A percentile compares a stretch with the other conserved stretches of the same genome.
phyloP scores from a whole-genome alignment of 176 grass and related monocot genomes.

The Oryza glaberrima region DNA sequence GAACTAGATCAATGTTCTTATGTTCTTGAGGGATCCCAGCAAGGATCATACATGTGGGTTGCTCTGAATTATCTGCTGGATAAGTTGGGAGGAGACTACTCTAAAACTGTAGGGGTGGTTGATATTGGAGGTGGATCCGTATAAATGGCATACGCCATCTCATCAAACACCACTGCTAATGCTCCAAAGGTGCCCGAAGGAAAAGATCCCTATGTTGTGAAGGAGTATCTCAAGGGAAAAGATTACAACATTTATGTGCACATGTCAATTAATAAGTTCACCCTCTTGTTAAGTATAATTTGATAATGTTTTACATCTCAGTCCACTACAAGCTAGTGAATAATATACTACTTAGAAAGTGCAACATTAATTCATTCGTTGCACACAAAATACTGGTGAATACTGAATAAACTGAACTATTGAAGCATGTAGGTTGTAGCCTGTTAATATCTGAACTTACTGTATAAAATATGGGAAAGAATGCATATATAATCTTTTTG shows the following conservation, averaged over 20 bases:
- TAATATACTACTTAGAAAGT: too few species aligned
- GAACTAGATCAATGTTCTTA: slow-evolving; percentile 49
- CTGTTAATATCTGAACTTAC: too few species aligned
- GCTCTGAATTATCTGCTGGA: slow-evolving; percentile 63
- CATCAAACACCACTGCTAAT: slow-evolving; percentile 33
- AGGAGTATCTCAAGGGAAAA: slow-evolving; percentile 46
- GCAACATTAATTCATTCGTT: too few species aligned
- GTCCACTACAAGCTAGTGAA: too few species aligned
- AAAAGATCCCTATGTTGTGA: slow-evolving; percentile 45
- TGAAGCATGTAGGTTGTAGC: too few species aligned
- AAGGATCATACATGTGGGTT: slow-evolving; percentile 72
- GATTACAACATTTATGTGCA: slow-evolving; percentile 57
- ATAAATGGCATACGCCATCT: slow-evolving; percentile 62
- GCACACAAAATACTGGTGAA: too few species aligned
- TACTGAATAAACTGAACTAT: too few species aligned
- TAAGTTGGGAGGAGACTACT: slow-evolving; percentile 56
- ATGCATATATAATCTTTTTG: background rate
- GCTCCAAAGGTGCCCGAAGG: slow-evolving; percentile 37
- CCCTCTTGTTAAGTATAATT: too few species aligned
- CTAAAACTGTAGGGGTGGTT: slow-evolving; percentile 45
- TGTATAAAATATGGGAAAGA: too few species aligned
- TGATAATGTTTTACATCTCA: background rate
- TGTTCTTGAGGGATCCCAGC: slow-evolving; percentile 51
- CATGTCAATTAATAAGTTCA: slow-evolving; percentile 27
- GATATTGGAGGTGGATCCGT: slow-evolving; percentile 63